Evolutionary conservation across 495 filamentous ascomycete genomes (phyloP), one percentile per base, ranked within the genome.

Genomic region (Trichoderma orchidacearum): DNA sequence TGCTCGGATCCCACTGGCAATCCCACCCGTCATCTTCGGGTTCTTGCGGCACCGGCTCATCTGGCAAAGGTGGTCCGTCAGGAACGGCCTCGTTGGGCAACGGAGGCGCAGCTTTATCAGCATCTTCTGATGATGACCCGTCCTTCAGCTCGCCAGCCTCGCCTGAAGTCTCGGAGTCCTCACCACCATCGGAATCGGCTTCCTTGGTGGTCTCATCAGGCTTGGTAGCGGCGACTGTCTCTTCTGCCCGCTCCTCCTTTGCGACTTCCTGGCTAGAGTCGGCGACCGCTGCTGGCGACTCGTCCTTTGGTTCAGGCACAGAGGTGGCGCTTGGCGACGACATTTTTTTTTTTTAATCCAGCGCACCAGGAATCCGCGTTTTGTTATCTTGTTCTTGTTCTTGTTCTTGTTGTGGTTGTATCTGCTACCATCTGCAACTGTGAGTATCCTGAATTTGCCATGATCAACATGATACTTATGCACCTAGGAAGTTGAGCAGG

Each of bases 21-120:
- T 85, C 83, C 91, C 91, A 97, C 55, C 91, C 91, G 65, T 97
- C 91, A 60, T 95, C 89, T 11, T 35, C 53, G 21, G 53, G 17
- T 28, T 65, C 62, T 30, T 65, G 61, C 9, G 73, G 68, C 12
- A 63, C 60, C n/a, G 72, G 69, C 61, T 71, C 68, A 32, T 62
- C 59, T 32, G 72, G 68, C 11, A 71, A 61, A 7, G 74, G 70
- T 4, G 77, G 71, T 58, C 31, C 31, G 13, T 38, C 53, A n/a
- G 53, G 53, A 25, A 55, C 31, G 31, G 53, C 30, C 30, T 55
- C 53, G 12, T 36, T 55, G 6, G 53, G 53, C 13, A 55, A 31
- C n/a, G 53, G 53, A 6, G 53, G 53, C 21, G 51, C 51, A 12
- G 30, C 51, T 30, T 13, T 28, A 53, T 9, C 27, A 18, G 51